A percentile compares a stretch with the other conserved stretches of the same genome.
phyloP scores from a whole-genome alignment of 2,329 filamentous ascomycete species.

The Penicillium rolfsii region DNA sequence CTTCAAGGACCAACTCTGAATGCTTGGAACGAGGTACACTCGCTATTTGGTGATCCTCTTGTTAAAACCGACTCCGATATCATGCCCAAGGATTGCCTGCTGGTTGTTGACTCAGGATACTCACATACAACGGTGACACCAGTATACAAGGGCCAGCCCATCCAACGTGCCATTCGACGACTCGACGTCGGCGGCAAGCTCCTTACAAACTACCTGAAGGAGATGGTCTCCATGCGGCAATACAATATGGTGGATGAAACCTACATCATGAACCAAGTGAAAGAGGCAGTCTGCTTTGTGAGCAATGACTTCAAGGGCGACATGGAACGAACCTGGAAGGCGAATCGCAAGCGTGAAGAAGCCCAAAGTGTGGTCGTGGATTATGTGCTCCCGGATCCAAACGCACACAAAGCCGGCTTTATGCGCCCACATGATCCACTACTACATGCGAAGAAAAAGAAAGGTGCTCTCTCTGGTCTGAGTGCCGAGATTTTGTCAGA shows the following conservation, averaged over 20 bases:
- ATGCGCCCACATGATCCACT: conserved; percentile 76
- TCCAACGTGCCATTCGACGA: conserved; percentile 79
- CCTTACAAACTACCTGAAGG: conserved; percentile 88
- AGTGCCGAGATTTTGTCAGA: conserved; percentile 60
- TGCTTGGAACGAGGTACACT: conserved; percentile 77
- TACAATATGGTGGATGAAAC: conserved; percentile 96
- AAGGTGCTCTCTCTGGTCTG: conserved; percentile 52
- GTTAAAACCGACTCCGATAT: conserved; percentile 46
- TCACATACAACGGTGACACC: conserved; percentile 92
- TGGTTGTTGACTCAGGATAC: conserved; percentile 89
- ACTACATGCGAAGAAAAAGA: conserved; percentile 57
- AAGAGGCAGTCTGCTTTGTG: conserved; percentile 85
- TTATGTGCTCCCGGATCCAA: conserved; percentile 86
- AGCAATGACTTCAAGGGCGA: conserved; percentile 75
- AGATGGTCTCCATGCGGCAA: conserved; percentile 84
- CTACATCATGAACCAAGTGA: conserved; percentile 93
- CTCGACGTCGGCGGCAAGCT: conserved; percentile 92
- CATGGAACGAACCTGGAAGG: conserved; percentile 84
- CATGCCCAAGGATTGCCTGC: conserved; percentile 73
- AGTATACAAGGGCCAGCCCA: conserved; percentile 74
- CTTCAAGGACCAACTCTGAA: conserved; percentile 70
- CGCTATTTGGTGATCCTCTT: conserved; percentile 65
- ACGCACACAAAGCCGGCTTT: conserved; percentile 65
- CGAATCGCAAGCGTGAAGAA: conserved; percentile 55
- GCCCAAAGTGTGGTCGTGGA: conserved; percentile 70